phyloP scores from a whole-genome alignment of 768 basidiomycete species.

The Trichaptum fuscoviolaceum region DNA sequence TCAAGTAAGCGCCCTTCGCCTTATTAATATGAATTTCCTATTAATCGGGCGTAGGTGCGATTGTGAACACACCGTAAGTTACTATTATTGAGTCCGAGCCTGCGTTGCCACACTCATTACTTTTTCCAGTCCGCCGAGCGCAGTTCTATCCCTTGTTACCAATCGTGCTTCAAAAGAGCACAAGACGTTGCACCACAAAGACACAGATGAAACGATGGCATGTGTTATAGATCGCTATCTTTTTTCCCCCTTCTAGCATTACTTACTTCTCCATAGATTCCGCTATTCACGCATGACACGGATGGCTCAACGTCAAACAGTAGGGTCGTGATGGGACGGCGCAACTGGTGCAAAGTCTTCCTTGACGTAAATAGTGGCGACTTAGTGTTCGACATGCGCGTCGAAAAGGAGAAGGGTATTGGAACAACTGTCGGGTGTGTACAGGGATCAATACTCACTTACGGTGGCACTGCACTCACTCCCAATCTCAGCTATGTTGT shows the following conservation, averaged over 20 bases:
- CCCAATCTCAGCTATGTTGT: slow-evolving; percentile 35
- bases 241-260: neutral
- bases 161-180: slow-evolving; percentile 77
- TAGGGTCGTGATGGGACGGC: slow-evolving; percentile 78
- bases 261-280: slow-evolving; percentile 41
- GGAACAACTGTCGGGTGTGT: slow-evolving; percentile 79
- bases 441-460: slow-evolving; percentile 5
- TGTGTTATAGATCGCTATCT: slow-evolving; percentile 5
- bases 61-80: slow-evolving; percentile 95
- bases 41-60: slow-evolving; percentile 51
- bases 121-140: slow-evolving; percentile 47
- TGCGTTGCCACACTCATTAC: neutral
- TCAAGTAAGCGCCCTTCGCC: slow-evolving; percentile 47
- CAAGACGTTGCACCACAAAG: slow-evolving; percentile 72
- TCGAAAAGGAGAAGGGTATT: slow-evolving; percentile 78
- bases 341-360: slow-evolving; percentile 80
- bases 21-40: slow-evolving; percentile 2
- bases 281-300: slow-evolving; percentile 72
- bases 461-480: slow-evolving; percentile 4
- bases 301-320: slow-evolving; percentile 72
- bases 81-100: slow-evolving; percentile 11
- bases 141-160: slow-evolving; percentile 77
- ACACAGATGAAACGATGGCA: slow-evolving; percentile 90
- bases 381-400: slow-evolving; percentile 75
- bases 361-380: slow-evolving; percentile 57